Evolutionary conservation across 1,139 yeast species (phyloP).

Genomic region (Hanseniaspora gamundiae): DNA sequence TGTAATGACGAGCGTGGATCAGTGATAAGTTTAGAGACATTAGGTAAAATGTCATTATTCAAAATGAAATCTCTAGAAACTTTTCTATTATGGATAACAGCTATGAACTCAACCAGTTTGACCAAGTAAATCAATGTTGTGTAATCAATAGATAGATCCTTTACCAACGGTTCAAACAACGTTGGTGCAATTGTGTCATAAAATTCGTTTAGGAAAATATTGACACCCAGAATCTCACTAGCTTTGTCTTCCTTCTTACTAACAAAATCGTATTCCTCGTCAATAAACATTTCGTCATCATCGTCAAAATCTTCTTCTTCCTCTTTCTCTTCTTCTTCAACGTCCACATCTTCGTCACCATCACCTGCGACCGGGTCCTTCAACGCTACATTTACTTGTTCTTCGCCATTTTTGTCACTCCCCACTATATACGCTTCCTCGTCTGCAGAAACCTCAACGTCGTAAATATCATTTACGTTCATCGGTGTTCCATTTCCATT

Average conservation of each 20-base stretch:
- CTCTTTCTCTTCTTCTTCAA: neutral
- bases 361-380: slow-evolving; percentile 7
- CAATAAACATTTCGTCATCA: slow-evolving; percentile 6
- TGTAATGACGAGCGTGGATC: slow-evolving; percentile 31
- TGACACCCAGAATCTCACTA: slow-evolving; percentile 8
- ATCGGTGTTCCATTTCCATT: slow-evolving; percentile 10
- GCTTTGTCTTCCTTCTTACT: slow-evolving; percentile 7
- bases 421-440: slow-evolving; percentile 6
- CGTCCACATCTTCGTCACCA: slow-evolving; percentile 6
- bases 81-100: slow-evolving; percentile 45
- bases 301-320: neutral
- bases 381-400: too few species aligned
- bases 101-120: slow-evolving; percentile 56
- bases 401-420: too few species aligned
- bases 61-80: slow-evolving; percentile 50
- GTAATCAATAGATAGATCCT: slow-evolving; percentile 23
- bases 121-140: slow-evolving; percentile 52
- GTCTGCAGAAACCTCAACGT: slow-evolving; percentile 10
- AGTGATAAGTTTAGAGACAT: slow-evolving; percentile 37
- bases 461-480: slow-evolving; percentile 9
- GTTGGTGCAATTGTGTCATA: slow-evolving; percentile 49
- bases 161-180: slow-evolving; percentile 42
- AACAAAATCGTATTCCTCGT: slow-evolving; percentile 9
- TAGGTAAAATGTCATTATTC: slow-evolving; percentile 36
- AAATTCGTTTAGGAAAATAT: slow-evolving; percentile 46